Evolutionary conservation across 1,139 yeast genomes (phyloP).

Genomic region (Geotrichum phurueaensis): DNA sequence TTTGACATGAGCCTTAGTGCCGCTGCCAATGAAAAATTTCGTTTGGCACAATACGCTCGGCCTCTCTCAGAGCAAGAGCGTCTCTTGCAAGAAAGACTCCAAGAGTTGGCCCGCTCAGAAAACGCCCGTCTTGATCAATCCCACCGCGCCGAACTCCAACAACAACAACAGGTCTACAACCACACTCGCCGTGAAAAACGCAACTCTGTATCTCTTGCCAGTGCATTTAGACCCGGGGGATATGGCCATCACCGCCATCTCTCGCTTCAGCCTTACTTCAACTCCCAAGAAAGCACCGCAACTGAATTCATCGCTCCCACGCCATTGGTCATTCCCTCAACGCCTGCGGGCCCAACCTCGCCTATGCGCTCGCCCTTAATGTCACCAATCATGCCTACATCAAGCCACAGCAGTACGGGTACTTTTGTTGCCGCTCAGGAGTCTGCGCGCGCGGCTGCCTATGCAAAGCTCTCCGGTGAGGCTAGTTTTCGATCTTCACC

Average conservation of each 20-base stretch:
- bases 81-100: slow-evolving; percentile 30
- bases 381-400: background rate
- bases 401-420: background rate
- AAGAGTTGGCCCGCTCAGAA: slow-evolving; percentile 32
- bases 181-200: slow-evolving; percentile 1
- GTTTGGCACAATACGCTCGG: background rate
- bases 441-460: slow-evolving; percentile 4
- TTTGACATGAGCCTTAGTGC: background rate
- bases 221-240: background rate
- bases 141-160: background rate
- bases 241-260: slow-evolving; percentile 12
- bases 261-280: slow-evolving; percentile 17
- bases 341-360: background rate
- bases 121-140: slow-evolving; percentile 26
- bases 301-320: background rate
- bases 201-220: slow-evolving; percentile 1
- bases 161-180: background rate
- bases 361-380: background rate
- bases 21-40: background rate
- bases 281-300: slow-evolving; percentile 7
- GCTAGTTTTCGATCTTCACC: background rate
- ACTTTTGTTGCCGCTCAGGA: background rate
- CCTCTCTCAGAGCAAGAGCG: slow-evolving; percentile 24
- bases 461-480: slow-evolving; percentile 6
- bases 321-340: background rate